Evolutionary conservation across 2,329 filamentous ascomycete genomes (phyloP).

Genomic region (Colletotrichum sp.): DNA sequence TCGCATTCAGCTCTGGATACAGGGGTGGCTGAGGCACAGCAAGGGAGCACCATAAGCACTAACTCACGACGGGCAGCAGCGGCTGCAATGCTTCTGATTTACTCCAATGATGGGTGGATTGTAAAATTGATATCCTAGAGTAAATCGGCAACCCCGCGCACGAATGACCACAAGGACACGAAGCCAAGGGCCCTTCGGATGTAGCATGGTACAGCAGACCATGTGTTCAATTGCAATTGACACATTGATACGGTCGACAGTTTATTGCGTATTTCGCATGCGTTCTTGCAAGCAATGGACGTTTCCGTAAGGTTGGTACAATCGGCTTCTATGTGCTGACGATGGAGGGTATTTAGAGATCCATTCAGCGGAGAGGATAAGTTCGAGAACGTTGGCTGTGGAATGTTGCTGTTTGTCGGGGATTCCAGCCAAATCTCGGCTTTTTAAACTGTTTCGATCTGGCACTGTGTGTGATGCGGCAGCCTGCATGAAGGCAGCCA

Average conservation of each 20-base stretch:
- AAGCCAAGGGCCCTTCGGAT: neutral
- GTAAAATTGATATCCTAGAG: neutral
- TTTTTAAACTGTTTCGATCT: neutral
- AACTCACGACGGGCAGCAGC: neutral
- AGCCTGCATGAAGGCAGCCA: neutral
- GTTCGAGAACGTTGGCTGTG: neutral
- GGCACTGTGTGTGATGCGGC: neutral
- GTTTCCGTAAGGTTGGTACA: neutral
- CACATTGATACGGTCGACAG: neutral
- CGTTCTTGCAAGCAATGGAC: neutral
- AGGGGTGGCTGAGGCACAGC: neutral
- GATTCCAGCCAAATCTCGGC: neutral
- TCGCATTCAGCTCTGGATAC: neutral
- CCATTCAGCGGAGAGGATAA: neutral
- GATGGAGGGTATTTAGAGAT: neutral
- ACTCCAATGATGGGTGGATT: neutral
- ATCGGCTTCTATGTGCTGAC: neutral
- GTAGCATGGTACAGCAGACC: neutral
- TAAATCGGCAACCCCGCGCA: neutral
- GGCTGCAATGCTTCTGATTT: neutral
- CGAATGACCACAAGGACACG: neutral
- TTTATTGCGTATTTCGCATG: neutral
- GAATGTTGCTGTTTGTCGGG: neutral
- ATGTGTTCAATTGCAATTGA: neutral
- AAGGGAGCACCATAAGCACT: neutral